A percentile compares a stretch with the other conserved stretches of the same genome.
Conservation (phyloP, 768 basidiomycete genomes). For the Neoboletus subvelutipes region DNA sequence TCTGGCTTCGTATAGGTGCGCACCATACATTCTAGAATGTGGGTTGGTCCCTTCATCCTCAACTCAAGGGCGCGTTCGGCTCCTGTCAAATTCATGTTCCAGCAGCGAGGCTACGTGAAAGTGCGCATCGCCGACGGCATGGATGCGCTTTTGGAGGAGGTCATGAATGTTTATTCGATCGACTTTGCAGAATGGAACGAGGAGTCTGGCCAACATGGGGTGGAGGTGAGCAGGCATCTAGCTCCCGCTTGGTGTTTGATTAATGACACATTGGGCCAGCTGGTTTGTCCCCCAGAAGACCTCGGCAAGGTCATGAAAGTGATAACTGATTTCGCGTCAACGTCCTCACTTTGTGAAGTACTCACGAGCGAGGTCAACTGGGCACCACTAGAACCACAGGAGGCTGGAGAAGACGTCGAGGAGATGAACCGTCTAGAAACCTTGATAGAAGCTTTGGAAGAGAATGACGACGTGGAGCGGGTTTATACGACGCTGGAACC, state of each 20-base stretch:
- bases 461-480: conserved; percentile 54
- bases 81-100: conserved; percentile 66
- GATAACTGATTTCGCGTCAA: conserved; percentile 27
- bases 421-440: conserved; percentile 36
- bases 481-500: conserved; percentile 56
- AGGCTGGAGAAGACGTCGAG: conserved; percentile 38
- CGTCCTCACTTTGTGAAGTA: conserved; percentile 37
- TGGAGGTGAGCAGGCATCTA: conserved; percentile 31
- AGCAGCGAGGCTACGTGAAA: conserved; percentile 51
- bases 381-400: conserved; percentile 44
- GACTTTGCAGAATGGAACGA: conserved; percentile 43
- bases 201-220: conserved; percentile 33
- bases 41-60: neutral
- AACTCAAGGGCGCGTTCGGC: conserved; percentile 55
- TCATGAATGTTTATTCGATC: conserved; percentile 42
- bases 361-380: conserved; percentile 54
- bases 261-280: conserved; percentile 29
- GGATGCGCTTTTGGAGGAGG: conserved; percentile 38
- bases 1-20: conserved; percentile 49
- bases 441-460: conserved; percentile 54
- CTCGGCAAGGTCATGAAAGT: conserved; percentile 40
- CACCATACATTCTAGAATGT: neutral
- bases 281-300: conserved; percentile 44
- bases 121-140: conserved; percentile 40
- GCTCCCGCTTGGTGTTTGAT: neutral